Percentiles rank a stretch among this genome's conserved stretches.
Evolutionary conservation across 2,329 filamentous ascomycete species (phyloP).

Genomic region (Penicillium hesseltinei): DNA sequence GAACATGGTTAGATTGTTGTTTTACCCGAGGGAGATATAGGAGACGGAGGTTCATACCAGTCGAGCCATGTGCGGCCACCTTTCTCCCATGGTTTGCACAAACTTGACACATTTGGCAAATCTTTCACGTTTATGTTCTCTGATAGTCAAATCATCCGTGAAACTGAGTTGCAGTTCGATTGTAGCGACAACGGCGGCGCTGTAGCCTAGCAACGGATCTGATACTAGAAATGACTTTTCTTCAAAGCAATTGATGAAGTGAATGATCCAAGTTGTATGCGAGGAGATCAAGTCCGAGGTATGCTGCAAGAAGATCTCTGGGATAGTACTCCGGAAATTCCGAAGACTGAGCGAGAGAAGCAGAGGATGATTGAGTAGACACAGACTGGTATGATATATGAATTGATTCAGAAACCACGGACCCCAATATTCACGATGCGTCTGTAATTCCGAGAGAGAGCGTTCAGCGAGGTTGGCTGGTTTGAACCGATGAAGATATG

Average conservation of each 20-base stretch:
- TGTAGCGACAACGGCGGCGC: conserved; percentile 53
- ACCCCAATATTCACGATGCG: conserved; percentile 52
- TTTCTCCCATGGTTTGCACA: conserved; percentile 41
- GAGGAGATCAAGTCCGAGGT: conserved; percentile 53
- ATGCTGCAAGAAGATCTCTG: conserved; percentile 56
- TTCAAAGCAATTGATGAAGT: conserved; percentile 50
- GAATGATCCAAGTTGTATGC: conserved; percentile 55
- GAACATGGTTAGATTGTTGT: neutral
- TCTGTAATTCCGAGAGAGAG: conserved; percentile 43
- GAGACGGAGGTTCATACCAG: conserved; percentile 33
- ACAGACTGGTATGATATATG: conserved; percentile 54
- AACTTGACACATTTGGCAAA: conserved; percentile 49
- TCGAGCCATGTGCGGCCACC: conserved; percentile 49
- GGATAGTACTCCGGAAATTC: conserved; percentile 53
- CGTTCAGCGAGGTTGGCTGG: conserved; percentile 49
- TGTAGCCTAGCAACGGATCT: conserved; percentile 51
- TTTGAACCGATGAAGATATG: conserved; percentile 52
- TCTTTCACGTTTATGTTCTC: conserved; percentile 44
- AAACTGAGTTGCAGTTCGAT: conserved; percentile 57
- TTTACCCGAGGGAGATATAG: neutral
- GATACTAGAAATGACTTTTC: conserved; percentile 48
- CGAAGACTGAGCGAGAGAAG: conserved; percentile 53
- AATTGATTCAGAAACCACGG: conserved; percentile 55
- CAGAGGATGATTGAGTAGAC: conserved; percentile 56
- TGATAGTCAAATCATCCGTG: conserved; percentile 41